Conservation (phyloP, 2,329 filamentous ascomycete genomes). For the Fusarium globosum region DNA sequence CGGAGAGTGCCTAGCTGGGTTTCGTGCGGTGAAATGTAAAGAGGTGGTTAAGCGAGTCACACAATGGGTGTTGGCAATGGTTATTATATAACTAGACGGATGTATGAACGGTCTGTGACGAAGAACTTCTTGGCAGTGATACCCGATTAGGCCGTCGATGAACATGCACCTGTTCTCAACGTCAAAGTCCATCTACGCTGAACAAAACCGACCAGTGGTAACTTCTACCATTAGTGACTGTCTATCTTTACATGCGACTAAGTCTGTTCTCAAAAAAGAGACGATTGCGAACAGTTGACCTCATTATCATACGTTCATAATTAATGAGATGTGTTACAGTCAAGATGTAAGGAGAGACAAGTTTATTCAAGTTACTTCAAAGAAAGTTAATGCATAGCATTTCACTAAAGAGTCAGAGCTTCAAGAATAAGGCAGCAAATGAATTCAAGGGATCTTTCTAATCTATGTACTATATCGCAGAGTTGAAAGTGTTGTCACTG, state of each 20-base stretch:
- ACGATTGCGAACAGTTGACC: rapidly evolving
- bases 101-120: rapidly evolving
- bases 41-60: not conserved
- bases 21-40: not conserved
- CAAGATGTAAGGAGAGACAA: not conserved
- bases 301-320: no score
- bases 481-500: rapidly evolving
- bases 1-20: not conserved
- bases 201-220: rapidly evolving
- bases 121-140: rapidly evolving
- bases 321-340: not conserved
- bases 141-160: not conserved
- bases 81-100: not conserved
- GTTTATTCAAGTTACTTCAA: rapidly evolving
- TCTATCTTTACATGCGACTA: rapidly evolving
- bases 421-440: not conserved
- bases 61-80: not conserved
- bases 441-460: no score
- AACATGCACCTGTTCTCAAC: not conserved
- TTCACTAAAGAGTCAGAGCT: not conserved
- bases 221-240: no score
- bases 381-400: rapidly evolving
- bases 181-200: not conserved
- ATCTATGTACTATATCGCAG: no score
- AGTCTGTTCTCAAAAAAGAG: rapidly evolving